These are phyloP conservation scores for Phallus indusiatus DNA, from an alignment of 768 basidiomycete genomes.

Conservation along the genomic window DNA sequence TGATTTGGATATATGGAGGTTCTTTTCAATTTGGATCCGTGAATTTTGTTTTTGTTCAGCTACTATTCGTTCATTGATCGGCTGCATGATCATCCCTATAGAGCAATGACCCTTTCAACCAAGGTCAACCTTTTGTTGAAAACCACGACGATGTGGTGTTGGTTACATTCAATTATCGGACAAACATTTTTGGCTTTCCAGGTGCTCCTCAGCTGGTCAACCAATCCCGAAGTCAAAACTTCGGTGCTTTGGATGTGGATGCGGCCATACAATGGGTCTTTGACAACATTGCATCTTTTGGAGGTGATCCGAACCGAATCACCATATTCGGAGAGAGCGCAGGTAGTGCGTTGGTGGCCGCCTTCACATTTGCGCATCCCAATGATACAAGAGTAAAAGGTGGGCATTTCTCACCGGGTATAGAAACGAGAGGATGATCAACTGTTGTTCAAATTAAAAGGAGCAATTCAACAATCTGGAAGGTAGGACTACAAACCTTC, in stretches of 20 bases:
- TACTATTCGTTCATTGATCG: too few relatives aligned
- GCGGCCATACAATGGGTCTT: conserved; percentile 31
- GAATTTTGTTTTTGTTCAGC: too few relatives aligned
- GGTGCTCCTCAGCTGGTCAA: conserved; percentile 21
- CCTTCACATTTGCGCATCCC: neutral
- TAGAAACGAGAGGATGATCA: too few relatives aligned
- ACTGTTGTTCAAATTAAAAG: neutral
- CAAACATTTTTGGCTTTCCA: conserved; percentile 46
- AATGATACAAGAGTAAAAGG: conserved; percentile 5
- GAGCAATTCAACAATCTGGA: conserved; percentile 3
- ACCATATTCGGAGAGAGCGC: conserved; percentile 1
- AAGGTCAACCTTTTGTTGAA: too few relatives aligned
- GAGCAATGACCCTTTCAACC: too few relatives aligned
- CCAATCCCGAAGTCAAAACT: conserved; percentile 28
- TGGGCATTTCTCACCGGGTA: neutral
- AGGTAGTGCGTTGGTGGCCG: neutral
- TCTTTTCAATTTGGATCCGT: too few relatives aligned
- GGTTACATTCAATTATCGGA: conserved; percentile 33
- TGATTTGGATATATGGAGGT: too few relatives aligned
- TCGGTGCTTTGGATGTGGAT: conserved; percentile 51
- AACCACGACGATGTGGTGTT: neutral
- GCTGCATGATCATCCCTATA: too few relatives aligned
- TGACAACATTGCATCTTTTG: conserved; percentile 26
- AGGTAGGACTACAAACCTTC: neutral
- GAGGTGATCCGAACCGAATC: conserved; percentile 36